Conservation (phyloP, 495 filamentous ascomycete species). For the Niebla homalea region DNA sequence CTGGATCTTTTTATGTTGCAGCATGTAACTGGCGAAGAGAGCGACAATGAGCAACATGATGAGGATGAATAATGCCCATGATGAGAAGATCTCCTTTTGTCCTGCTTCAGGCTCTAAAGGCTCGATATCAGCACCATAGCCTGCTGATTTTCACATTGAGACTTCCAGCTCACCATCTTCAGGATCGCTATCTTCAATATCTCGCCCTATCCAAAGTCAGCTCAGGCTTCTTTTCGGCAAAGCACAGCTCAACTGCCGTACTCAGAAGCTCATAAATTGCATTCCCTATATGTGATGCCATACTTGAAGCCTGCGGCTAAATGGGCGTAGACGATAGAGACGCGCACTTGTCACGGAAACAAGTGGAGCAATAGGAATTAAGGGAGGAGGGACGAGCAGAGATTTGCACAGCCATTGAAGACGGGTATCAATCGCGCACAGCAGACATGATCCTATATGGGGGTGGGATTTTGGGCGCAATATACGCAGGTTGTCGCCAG, state of each 20-base stretch:
- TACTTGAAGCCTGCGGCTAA: conserved; percentile 4
- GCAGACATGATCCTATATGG: too few species aligned
- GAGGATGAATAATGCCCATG: conserved; percentile 93
- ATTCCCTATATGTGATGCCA: conserved; percentile 26
- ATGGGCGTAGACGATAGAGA: too few species aligned
- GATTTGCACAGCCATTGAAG: too few species aligned
- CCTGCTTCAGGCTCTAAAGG: conserved; percentile 44
- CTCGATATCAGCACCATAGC: conserved; percentile 2
- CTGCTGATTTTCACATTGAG: neutral
- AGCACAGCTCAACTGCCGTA: conserved; percentile 4
- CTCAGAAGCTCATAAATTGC: conserved; percentile 28
- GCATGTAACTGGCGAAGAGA: conserved; percentile 90
- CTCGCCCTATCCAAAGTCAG: conserved; percentile 16
- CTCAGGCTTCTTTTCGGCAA: conserved; percentile 24
- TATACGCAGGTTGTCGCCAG: too few species aligned
- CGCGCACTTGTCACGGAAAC: too few species aligned
- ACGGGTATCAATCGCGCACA: too few species aligned
- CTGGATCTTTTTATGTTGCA: conserved; percentile 89
- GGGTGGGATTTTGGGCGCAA: too few species aligned
- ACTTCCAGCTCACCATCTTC: conserved; percentile 34
- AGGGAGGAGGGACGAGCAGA: too few species aligned
- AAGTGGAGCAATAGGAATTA: too few species aligned
- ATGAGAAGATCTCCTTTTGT: conserved; percentile 82
- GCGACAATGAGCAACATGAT: conserved; percentile 85
- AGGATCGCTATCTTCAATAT: conserved; percentile 31